A percentile compares a stretch with the other conserved stretches of the same genome.
Evolutionary conservation across 345 rosid species (phyloP).

Genomic region (Aquilaria sinensis): DNA sequence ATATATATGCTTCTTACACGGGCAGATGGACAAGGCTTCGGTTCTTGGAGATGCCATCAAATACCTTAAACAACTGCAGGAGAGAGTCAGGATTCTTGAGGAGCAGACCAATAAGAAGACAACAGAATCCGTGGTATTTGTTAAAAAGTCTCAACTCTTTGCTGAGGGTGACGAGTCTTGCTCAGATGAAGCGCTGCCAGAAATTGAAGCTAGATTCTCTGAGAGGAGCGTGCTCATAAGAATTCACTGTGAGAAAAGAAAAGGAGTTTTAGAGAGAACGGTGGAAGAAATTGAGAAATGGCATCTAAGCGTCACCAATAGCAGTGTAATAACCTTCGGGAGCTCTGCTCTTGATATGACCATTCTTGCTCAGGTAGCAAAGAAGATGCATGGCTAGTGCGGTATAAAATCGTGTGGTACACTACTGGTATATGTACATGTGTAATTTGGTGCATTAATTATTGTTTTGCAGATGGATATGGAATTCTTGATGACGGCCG

Average conservation of each 20-base stretch:
- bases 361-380: slow-evolving; percentile 59
- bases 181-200: slow-evolving; percentile 45
- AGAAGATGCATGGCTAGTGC: background rate
- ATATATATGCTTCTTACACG: background rate
- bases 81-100: slow-evolving; percentile 61
- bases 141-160: slow-evolving; percentile 59
- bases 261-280: slow-evolving; percentile 49
- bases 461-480: slow-evolving; percentile 53
- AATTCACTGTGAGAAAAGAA: slow-evolving; percentile 74
- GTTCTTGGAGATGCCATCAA: slow-evolving; percentile 82
- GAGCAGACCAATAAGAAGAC: slow-evolving; percentile 55
- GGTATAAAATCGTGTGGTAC: too few relatives aligned
- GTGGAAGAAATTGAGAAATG: slow-evolving; percentile 60
- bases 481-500: slow-evolving; percentile 53
- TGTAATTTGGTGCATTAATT: background rate
- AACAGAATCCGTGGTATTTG: slow-evolving; percentile 61
- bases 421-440: background rate
- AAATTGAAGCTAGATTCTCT: slow-evolving; percentile 71
- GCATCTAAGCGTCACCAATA: slow-evolving; percentile 44
- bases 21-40: slow-evolving; percentile 90
- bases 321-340: slow-evolving; percentile 70
- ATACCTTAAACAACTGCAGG: slow-evolving; percentile 82
- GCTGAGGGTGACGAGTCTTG: slow-evolving; percentile 34
- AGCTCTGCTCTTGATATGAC: slow-evolving; percentile 57
- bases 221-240: slow-evolving; percentile 63